Evolutionary conservation across 1,284 basidiomycete species (phyloP).

Genomic region (Baeospora myosura): DNA sequence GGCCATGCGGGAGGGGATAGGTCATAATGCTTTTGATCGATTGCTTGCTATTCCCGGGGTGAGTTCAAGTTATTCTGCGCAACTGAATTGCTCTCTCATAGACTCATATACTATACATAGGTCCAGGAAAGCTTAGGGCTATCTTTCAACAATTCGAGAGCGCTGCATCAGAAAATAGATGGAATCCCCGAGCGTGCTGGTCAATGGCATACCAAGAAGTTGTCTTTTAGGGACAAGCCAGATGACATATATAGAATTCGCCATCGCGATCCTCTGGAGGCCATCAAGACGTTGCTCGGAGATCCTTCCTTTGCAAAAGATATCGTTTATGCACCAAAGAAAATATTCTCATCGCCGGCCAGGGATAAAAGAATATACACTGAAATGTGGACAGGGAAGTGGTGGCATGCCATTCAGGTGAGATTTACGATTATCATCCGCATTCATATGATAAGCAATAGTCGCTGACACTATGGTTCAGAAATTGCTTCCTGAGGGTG

Average conservation of each 20-base stretch:
- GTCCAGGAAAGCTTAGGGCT: too few species aligned
- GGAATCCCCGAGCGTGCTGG: constrained; percentile 5
- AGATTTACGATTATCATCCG: too few species aligned
- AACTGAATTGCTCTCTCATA: too few species aligned
- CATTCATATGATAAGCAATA: too few species aligned
- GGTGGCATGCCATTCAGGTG: constrained; percentile 19
- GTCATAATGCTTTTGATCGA: too few species aligned
- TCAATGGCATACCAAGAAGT: constrained; percentile 5
- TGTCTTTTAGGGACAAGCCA: constrained; percentile 6
- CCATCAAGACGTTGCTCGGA: constrained; percentile 12
- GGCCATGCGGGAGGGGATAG: constrained; percentile 12
- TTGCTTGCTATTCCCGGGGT: too few species aligned
- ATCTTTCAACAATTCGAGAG: too few species aligned
- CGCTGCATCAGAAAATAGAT: constrained; percentile 7
- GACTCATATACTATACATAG: too few species aligned
- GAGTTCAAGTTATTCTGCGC: too few species aligned
- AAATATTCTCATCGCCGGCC: neutral
- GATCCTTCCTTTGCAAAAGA: constrained; percentile 13
- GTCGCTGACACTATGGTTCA: too few species aligned
- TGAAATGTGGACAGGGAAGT: constrained; percentile 18
- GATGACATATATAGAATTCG: constrained; percentile 12
- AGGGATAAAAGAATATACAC: constrained; percentile 10
- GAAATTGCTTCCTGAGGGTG: constrained; percentile 21
- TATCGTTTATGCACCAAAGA: constrained; percentile 8
- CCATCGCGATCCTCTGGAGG: constrained; percentile 14